Percentiles rank a stretch among this genome's conserved stretches.
phyloP scores from a whole-genome alignment of 2,329 filamentous ascomycete species.

The Trichoderma harzianum region DNA sequence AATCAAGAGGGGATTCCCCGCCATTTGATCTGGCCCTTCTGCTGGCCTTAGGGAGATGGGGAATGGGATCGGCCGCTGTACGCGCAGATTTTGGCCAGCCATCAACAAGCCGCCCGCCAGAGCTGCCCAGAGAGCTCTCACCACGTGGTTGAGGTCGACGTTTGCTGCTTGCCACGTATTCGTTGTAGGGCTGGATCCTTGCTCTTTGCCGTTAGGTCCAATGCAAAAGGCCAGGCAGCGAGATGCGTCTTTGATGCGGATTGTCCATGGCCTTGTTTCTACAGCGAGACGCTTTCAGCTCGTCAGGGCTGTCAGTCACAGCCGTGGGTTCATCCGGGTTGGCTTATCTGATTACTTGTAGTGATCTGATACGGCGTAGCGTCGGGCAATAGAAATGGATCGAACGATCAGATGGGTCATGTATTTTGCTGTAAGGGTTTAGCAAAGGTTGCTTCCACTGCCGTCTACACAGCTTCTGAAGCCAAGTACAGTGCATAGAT shows the following conservation, averaged over 20 bases:
- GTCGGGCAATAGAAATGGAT: not conserved
- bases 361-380: not conserved
- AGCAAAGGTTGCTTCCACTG: not conserved
- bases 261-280: not conserved
- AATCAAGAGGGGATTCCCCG: constrained; percentile 8
- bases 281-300: not conserved
- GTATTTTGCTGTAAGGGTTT: not conserved
- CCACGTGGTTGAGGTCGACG: constrained; percentile 4
- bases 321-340: not conserved
- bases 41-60: not conserved
- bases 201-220: not conserved
- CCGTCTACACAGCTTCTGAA: not conserved
- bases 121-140: not conserved
- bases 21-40: not conserved
- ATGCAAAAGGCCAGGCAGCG: not conserved
- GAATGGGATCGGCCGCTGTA: not conserved
- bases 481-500: not conserved
- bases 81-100: not conserved
- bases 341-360: not conserved
- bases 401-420: not conserved
- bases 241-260: not conserved
- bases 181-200: constrained; percentile 9
- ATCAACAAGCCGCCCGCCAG: not conserved
- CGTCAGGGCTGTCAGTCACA: not conserved
- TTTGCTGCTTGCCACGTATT: constrained; percentile 13